These are phyloP conservation scores for Dactylellina sp. DNA, from an alignment of 2,329 filamentous ascomycete species.

Conservation along the genomic window DNA sequence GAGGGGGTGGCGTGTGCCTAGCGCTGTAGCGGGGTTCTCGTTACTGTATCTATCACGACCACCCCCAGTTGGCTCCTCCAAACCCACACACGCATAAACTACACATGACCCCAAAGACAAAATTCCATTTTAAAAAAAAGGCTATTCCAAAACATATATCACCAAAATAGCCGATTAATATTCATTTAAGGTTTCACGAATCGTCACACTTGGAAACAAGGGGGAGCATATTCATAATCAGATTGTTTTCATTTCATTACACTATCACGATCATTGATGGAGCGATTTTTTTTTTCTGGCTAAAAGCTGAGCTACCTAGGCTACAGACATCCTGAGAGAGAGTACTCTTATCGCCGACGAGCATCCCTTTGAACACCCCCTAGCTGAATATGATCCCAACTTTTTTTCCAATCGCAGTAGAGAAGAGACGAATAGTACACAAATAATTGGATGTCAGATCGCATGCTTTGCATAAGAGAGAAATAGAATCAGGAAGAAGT, in stretches of 20 bases:
- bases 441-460: background rate
- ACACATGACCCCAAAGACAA: no score
- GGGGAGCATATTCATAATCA: background rate
- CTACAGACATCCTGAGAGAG: background rate
- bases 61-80: no score
- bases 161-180: no score
- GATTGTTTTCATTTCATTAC: slow-evolving; percentile 34
- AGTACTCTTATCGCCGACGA: background rate
- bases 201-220: no score
- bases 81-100: no score
- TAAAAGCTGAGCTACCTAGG: background rate
- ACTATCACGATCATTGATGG: slow-evolving; percentile 47
- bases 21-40: no score
- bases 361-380: background rate
- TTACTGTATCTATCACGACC: no score
- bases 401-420: background rate
- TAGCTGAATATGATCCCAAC: slow-evolving; percentile 2
- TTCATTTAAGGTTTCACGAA: no score
- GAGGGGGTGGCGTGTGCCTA: no score
- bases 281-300: background rate
- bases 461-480: background rate
- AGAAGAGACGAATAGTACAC: background rate
- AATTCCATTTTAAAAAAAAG: no score
- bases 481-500: slow-evolving; percentile 3
- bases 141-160: no score